These are phyloP conservation scores for Populus euphratica DNA, from an alignment of 345 rosid species.

Conservation along the genomic window DNA sequence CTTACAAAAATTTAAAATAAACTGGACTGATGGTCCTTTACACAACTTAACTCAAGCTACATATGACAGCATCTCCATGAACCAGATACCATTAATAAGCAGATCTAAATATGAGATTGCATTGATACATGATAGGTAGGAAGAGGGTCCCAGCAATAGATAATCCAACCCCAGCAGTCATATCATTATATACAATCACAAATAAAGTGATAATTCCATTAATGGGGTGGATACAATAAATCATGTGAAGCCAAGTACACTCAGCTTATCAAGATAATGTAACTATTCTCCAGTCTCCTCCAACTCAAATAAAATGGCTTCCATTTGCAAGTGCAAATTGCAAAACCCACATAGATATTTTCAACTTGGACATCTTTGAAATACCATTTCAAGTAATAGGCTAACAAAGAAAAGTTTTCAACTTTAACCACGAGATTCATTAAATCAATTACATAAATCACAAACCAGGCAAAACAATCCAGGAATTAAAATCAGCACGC, in stretches of 20 bases:
- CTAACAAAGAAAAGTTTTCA: not conserved
- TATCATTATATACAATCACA: not conserved
- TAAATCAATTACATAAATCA: not conserved
- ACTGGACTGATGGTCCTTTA: not conserved
- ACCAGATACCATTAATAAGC: not conserved
- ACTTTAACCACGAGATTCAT: not conserved
- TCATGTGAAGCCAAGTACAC: constrained; percentile 5
- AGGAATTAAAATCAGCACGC: not conserved
- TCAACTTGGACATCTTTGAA: not conserved
- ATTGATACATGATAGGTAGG: not conserved
- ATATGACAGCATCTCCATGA: not conserved
- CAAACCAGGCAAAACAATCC: not conserved
- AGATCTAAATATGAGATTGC: not conserved
- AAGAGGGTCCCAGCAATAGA: not conserved
- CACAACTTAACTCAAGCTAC: not conserved
- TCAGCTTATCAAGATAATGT: not conserved
- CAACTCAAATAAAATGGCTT: not conserved
- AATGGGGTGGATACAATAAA: not conserved
- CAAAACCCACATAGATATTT: not conserved
- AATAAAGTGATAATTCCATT: not conserved
- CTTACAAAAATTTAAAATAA: not conserved
- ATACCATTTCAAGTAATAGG: not conserved
- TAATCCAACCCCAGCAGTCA: not conserved
- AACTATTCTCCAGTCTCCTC: not conserved
- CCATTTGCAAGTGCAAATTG: not conserved